Base-by-base conservation (phyloP, 192 early-diverging fungal species). In the Coemansia sp. region DNA sequence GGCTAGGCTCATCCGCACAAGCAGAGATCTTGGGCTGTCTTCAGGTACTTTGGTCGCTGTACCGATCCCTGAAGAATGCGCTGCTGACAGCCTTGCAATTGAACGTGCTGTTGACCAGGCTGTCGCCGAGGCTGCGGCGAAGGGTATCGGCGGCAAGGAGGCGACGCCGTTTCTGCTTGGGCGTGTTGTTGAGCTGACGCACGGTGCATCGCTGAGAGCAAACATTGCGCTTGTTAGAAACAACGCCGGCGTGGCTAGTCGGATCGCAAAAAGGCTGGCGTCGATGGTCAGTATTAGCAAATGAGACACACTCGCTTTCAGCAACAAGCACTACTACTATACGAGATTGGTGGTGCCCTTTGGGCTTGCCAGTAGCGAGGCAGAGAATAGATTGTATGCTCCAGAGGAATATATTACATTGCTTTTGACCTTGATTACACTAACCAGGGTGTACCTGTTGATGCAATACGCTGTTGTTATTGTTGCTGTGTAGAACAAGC, bases 91-190 rank as follows among this genome's bases (percentile, higher is more conserved):
- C 13, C 53, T 42, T 9, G 42, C 50, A 14, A 82, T 97, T 22
- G 84, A 93, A 40, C 51, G 53, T 0, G 92, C 86, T 1, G 88
- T 98, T 49, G 64, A 77, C 17, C 40, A 65, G 14, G 91, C 94
- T 2, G 41, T 96, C 28, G 29, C 60, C 4, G 91, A 95, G 57
- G 82, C 88, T 11, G 69, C 84, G 19, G 60, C 59, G 1, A 64
- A 58, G 7, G 81, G 86, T 0, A 71, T 99, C 39, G 39, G 22
- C 24, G 96, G 96, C 45, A 95, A 95, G 61, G 90, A 94, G 30
- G 79, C 83, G 37, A 99, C 96, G 3, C 96, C 96, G 4, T 99
- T 91, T 64, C 62, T 99, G 57, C 80, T 99, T n/a, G 82, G 85
- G 44, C 82, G 87, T 26, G 84, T 99, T 0, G 79, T 79, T 20